These are phyloP conservation scores for Prototheca wickerhamii DNA, from an alignment of 163 green algal species.

Conservation along the genomic window DNA sequence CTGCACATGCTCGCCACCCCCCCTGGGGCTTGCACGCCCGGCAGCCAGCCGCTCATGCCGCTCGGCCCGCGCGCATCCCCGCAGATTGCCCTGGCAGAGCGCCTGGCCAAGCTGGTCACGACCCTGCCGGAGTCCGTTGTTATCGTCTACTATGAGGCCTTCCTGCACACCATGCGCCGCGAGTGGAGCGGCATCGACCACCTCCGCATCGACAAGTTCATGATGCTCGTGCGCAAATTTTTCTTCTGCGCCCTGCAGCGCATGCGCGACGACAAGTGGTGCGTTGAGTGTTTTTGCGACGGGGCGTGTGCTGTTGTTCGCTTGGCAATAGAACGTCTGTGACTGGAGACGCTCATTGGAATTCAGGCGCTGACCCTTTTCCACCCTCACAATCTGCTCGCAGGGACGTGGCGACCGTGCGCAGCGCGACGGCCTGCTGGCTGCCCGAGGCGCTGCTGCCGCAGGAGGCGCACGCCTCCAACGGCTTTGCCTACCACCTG, in stretches of 20 bases:
- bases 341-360: no score
- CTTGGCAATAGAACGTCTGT: background rate
- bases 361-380: background rate
- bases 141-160: conserved; percentile 49
- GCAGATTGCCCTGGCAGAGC: conserved; percentile 43
- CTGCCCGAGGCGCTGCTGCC: conserved; percentile 37
- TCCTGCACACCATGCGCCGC: conserved; percentile 67
- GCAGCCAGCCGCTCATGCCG: background rate
- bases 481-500: conserved; percentile 65
- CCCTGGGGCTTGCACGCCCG: background rate
- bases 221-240: conserved; percentile 75
- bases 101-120: conserved; percentile 46
- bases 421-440: conserved; percentile 28
- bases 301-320: background rate
- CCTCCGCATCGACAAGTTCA: conserved; percentile 85
- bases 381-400: background rate
- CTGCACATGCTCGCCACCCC: background rate
- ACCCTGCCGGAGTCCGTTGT: conserved; percentile 22
- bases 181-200: conserved; percentile 84
- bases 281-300: background rate
- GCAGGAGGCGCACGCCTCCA: conserved; percentile 22
- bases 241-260: conserved; percentile 32
- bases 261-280: conserved; percentile 28
- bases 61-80: background rate
- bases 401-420: conserved; percentile 39